phyloP scores from a whole-genome alignment of 192 early-diverging fungal genomes.

The Cetraspora pellucida region DNA sequence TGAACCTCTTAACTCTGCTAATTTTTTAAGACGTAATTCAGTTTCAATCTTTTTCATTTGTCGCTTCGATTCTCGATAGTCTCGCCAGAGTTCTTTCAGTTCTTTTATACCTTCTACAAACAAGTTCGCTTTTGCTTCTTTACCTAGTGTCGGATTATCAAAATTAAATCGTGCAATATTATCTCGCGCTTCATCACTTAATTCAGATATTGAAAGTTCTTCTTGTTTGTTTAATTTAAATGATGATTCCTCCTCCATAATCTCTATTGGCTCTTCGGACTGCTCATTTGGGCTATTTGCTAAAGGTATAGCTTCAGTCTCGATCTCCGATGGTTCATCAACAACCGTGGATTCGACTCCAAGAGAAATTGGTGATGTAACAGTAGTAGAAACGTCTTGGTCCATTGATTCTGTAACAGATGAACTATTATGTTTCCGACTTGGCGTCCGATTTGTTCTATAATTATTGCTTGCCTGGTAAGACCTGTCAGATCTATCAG shows the following conservation, averaged over 20 bases:
- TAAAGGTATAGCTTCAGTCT: not conserved
- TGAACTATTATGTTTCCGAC: not conserved
- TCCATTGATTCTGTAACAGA: not conserved
- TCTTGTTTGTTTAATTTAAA: too few relatives aligned
- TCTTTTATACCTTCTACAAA: slow-evolving; percentile 3
- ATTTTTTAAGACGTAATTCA: not conserved
- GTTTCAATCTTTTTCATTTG: not conserved
- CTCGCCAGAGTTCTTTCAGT: not conserved
- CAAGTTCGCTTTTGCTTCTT: not conserved
- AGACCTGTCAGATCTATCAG: slow-evolving; percentile 1
- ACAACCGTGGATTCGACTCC: not conserved
- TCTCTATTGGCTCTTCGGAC: slow-evolving; percentile 14
- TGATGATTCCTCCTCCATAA: not conserved
- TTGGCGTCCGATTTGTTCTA: not conserved
- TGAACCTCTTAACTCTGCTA: not conserved
- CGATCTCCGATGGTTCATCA: not conserved
- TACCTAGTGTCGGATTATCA: slow-evolving; percentile 5
- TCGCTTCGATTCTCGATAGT: not conserved
- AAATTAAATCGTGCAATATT: slow-evolving; percentile 17
- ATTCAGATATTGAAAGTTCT: not conserved
- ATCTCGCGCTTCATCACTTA: not conserved
- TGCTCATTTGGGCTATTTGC: not conserved
- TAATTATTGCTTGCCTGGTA: not conserved
- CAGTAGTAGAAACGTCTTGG: not conserved
- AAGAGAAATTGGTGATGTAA: not conserved